These are phyloP conservation scores for Paraurostyla sp. DNA, from an alignment of 73 alveolate species.

Conservation along the genomic window DNA sequence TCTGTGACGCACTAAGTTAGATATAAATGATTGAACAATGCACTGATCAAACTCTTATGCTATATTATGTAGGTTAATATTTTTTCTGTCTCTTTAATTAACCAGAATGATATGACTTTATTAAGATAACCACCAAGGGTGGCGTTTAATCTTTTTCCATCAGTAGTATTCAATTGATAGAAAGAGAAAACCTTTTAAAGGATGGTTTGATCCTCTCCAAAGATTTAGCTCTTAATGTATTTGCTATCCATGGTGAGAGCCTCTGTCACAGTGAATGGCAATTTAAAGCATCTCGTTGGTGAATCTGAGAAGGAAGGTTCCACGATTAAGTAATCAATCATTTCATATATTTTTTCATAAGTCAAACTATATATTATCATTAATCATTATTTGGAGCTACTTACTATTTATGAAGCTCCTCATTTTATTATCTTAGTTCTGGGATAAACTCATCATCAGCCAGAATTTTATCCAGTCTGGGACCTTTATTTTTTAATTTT, in stretches of 20 bases:
- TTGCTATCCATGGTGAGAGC: neutral
- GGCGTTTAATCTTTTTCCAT: neutral
- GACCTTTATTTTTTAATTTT: neutral
- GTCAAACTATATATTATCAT: neutral
- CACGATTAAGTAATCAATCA: constrained; percentile 40
- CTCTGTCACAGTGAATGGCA: constrained; percentile 39
- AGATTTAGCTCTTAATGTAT: neutral
- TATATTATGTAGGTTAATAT: neutral
- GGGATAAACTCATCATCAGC: constrained; percentile 63
- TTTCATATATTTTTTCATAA: constrained; percentile 2
- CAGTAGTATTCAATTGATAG: neutral
- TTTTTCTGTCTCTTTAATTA: constrained; percentile 9
- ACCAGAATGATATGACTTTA: constrained; percentile 56
- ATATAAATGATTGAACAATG: constrained; percentile 11
- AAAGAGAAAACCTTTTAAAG: constrained; percentile 37
- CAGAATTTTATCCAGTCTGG: constrained; percentile 28
- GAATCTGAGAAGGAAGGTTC: constrained; percentile 40
- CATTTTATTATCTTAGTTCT: constrained; percentile 45
- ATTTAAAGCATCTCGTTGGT: constrained; percentile 33
- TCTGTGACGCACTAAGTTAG: constrained; percentile 44
- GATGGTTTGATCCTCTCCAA: neutral
- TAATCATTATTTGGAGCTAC: neutral
- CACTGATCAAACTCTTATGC: neutral
- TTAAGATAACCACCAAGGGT: constrained; percentile 65
- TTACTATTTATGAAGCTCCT: constrained; percentile 34